Evolutionary conservation across 2,329 filamentous ascomycete genomes (phyloP).

Genomic region (Blastomyces parvus): DNA sequence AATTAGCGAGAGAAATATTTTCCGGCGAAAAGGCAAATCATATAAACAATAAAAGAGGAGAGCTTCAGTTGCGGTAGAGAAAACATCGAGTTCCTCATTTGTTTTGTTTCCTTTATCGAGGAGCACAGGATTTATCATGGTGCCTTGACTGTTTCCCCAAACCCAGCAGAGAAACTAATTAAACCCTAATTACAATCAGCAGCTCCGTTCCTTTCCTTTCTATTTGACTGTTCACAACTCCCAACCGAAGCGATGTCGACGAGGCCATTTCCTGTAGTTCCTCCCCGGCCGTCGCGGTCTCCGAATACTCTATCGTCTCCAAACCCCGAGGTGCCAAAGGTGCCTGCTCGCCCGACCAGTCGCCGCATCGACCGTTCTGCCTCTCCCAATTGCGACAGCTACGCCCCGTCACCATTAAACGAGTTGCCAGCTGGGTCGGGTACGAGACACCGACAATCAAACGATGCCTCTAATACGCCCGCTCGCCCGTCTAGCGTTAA

Average conservation of each 20-base stretch:
- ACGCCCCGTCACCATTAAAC: slow-evolving; percentile 77
- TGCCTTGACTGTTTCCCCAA: not conserved
- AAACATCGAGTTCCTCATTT: not conserved
- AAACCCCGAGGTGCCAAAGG: slow-evolving; percentile 52
- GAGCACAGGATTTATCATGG: not conserved
- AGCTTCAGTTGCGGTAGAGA: not conserved
- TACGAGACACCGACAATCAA: slow-evolving; percentile 26
- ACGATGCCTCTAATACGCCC: slow-evolving; percentile 21
- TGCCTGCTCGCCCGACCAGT: slow-evolving; percentile 65
- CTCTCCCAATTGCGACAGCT: slow-evolving; percentile 68
- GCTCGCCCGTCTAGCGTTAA: slow-evolving; percentile 65
- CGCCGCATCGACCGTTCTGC: slow-evolving; percentile 62
- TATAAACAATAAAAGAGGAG: not conserved
- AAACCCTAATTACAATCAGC: slow-evolving; percentile 5
- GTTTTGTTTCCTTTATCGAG: not conserved
- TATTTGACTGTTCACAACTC: slow-evolving; percentile 22
- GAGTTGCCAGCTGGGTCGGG: slow-evolving; percentile 45
- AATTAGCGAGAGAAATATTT: not conserved
- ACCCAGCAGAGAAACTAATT: slow-evolving; percentile 4
- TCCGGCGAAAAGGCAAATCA: not conserved
- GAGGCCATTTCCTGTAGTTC: slow-evolving; percentile 45
- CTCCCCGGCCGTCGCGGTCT: slow-evolving; percentile 52
- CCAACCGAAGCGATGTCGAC: slow-evolving; percentile 18
- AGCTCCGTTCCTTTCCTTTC: slow-evolving; percentile 4
- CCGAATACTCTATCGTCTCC: slow-evolving; percentile 30